Evolutionary conservation across 2,329 filamentous ascomycete species (phyloP), one percentile per base, ranked within the genome.

Genomic region (Mollisiaceae sp.): DNA sequence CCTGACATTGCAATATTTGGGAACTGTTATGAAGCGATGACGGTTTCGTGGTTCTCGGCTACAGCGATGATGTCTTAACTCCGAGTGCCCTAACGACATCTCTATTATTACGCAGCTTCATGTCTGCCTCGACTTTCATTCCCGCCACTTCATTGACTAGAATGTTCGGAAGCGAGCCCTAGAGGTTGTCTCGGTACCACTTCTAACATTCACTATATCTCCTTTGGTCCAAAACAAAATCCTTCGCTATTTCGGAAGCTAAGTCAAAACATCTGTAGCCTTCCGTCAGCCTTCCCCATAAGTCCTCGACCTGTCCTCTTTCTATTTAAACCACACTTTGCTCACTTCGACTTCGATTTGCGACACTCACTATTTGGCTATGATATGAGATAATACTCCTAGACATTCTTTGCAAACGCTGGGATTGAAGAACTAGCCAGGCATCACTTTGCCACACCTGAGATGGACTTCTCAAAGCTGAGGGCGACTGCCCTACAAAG

Each of bases 401-500:
- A 8, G 14, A 14, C 24, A 35, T n/a, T 35, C 14, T 54, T n/a
- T 54, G 12, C 6, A 8, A 6, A 8, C 50, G 50, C 32, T 35
- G 3, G 6, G 24, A 12, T 8, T 35, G 50, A 27, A n/a, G 6
- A 15, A 45, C 47, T 27, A 38, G 14, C 55, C 14, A n/a, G 24
- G 52, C 45, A 36, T 24, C 20, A 60, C 32, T 35, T 38, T 61
- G 50, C 38, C 50, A 45, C 55, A 54, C 35, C 57, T 20, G 58
- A 43, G 32, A 92, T 92, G 89, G 89, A 92, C 77, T 90, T 90
- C 74, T 86, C 88, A 41, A 86, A 90, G 75, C 83, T 99, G 70
- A 91, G 93, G 75, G 93, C 94, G 72, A 91, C 93, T 74, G 95
- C 95, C 32, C 86, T 99, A 81, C 88, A 86, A 64, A 90, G 92